phyloP scores from a whole-genome alignment of 129 eudicot species.

The sunflower (Helianthus annuus) region HanXRQr2.0-SUNRISE NC_035433.2:137728277-137728776 shows the following conservation, averaged over 20 bases:
- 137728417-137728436: slow-evolving; percentile 8
- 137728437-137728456: not conserved
- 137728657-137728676: too few species aligned
- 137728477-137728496: slow-evolving; percentile 37
- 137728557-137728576: slow-evolving; percentile 15
- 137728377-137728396: not conserved
- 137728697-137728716: too few species aligned
- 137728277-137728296: too few species aligned
- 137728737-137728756: too few species aligned
- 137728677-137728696: too few species aligned
- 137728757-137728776: too few species aligned
- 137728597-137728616: too few species aligned
- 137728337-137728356: slow-evolving; percentile 34
- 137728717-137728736: too few species aligned
- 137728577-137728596: not conserved
- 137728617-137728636: too few species aligned
- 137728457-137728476: not conserved
- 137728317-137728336: slow-evolving; percentile 57
- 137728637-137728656: too few species aligned
- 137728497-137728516: slow-evolving; percentile 6
- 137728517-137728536: slow-evolving; percentile 15
- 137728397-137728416: not conserved
- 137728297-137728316: too few species aligned
- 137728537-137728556: slow-evolving; percentile 21
- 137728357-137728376: not conserved